These are phyloP conservation scores for Chlorella sorokiniana DNA, from an alignment of 139 green algal species.

Conservation along the genomic window DNA sequence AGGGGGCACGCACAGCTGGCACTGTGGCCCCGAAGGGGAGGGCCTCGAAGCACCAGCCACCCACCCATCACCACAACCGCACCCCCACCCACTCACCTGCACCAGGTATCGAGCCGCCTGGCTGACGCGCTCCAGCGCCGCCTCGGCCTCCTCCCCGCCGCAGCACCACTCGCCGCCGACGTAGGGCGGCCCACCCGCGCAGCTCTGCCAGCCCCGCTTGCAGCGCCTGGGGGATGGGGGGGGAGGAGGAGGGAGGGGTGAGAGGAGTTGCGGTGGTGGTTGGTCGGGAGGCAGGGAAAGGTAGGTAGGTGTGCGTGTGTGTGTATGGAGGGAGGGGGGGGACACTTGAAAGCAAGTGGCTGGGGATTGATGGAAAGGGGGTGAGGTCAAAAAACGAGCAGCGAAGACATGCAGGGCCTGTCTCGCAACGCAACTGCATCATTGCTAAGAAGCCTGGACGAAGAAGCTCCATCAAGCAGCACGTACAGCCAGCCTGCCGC, in stretches of 20 bases:
- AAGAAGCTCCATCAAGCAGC: not conserved
- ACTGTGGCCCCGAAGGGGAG: not conserved
- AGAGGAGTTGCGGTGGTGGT: not conserved
- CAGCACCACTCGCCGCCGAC: slow-evolving; percentile 38
- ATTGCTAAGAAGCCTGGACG: too few relatives aligned
- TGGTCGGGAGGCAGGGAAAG: not conserved
- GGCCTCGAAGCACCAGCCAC: not conserved
- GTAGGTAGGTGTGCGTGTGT: not conserved
- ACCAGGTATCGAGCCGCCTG: slow-evolving; percentile 61
- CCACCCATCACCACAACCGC: not conserved
- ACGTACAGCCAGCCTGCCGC: not conserved
- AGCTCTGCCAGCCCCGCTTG: slow-evolving; percentile 54
- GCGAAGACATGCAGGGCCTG: too few relatives aligned
- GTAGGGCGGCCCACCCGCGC: slow-evolving; percentile 41
- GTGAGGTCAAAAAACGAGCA: too few relatives aligned
- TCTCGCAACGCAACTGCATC: too few relatives aligned
- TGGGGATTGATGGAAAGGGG: too few relatives aligned
- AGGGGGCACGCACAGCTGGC: too few relatives aligned
- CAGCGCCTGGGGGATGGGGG: slow-evolving; percentile 35
- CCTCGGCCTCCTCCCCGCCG: slow-evolving; percentile 31
- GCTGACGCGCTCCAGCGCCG: slow-evolving; percentile 43
- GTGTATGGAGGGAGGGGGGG: too few relatives aligned
- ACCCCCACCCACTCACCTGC: not conserved
- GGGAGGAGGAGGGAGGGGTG: not conserved
- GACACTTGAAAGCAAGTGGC: too few relatives aligned